Base-by-base conservation (phyloP, 2,329 filamentous ascomycete species). In the Chaetomium sp. region DNA sequence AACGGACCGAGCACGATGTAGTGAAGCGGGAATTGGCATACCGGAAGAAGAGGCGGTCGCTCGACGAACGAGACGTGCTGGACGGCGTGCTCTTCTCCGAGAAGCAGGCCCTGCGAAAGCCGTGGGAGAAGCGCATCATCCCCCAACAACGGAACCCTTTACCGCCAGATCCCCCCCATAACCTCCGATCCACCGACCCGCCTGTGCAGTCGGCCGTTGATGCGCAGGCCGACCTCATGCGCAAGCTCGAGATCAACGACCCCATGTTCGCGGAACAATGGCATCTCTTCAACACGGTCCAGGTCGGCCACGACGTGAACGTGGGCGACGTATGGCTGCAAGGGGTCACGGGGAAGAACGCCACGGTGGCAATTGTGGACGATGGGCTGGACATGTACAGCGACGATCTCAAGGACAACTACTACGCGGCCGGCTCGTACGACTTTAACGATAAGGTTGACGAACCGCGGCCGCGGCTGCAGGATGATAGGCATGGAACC, bases 361-460 rank as follows among this genome's bases (percentile, higher is more conserved):
- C 88, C 14, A 96, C 89, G 1, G 90, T 95, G 2, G 92, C 92
- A 53, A 94, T 99, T 63, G 89, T 99, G 3, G 94, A 99, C 66
- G 94, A 99, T 71, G 94, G 94, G 0, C 72, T 99, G 62, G 94
- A 99, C 67, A 94, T 99, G 87, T 83, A 95, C 73, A 97, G 91
- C 74, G 80, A 89, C 33, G 94, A 99, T 69, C 75, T 99, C 46
- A 91, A 88, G 70, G 87, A 84, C 64, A 99, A 99, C 70, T 99
- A 96, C 73, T 97, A 92, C 68, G 87, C 90, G 1, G 83, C 84
- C 55, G 94, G 94, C 33, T 97, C 92, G 3, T 96, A 88, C 73
- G 94, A 99, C 72, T 99, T 95, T 76, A 99, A 99, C 71, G 91
- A 97, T 66, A 79, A 88, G 49, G 79, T 79, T 2, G 76, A 85